phyloP scores from a whole-genome alignment of 2,329 filamentous ascomycete species.

The Nannizzia gypsea region DNA sequence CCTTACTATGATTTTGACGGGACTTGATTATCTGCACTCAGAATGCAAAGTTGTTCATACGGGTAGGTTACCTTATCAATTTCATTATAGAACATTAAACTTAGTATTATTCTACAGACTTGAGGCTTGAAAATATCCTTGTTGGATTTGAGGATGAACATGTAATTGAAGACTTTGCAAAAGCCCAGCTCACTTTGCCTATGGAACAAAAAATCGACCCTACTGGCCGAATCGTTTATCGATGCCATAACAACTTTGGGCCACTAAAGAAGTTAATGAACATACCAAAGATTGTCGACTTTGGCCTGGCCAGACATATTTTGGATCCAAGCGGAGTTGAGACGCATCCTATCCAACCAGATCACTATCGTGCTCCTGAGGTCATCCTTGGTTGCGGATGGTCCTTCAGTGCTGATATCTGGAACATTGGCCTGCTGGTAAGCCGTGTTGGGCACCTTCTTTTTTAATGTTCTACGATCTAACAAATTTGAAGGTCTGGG shows the following conservation, averaged over 20 bases:
- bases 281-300: slow-evolving; percentile 21
- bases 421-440: slow-evolving; percentile 32
- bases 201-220: slow-evolving; percentile 13
- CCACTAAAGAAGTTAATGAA: slow-evolving; percentile 13
- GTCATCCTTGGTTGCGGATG: slow-evolving; percentile 31
- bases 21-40: slow-evolving; percentile 31
- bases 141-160: slow-evolving; percentile 9
- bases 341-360: slow-evolving; percentile 30
- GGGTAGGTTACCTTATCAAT: slow-evolving; percentile 23
- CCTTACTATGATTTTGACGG: slow-evolving; percentile 24
- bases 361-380: slow-evolving; percentile 32
- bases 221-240: slow-evolving; percentile 15
- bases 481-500: slow-evolving; percentile 16
- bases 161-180: slow-evolving; percentile 8
- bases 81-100: background rate
- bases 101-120: slow-evolving; percentile 6
- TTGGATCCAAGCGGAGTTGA: slow-evolving; percentile 3
- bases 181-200: background rate
- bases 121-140: slow-evolving; percentile 13
- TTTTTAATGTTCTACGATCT: slow-evolving; percentile 1
- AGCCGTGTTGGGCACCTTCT: too few species aligned
- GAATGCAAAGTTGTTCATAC: slow-evolving; percentile 31
- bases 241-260: slow-evolving; percentile 18
- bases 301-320: slow-evolving; percentile 23
- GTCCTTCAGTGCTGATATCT: slow-evolving; percentile 31